Base-by-base conservation (phyloP, 1,284 basidiomycete species). In the Ustanciosporium gigantosporum region DNA sequence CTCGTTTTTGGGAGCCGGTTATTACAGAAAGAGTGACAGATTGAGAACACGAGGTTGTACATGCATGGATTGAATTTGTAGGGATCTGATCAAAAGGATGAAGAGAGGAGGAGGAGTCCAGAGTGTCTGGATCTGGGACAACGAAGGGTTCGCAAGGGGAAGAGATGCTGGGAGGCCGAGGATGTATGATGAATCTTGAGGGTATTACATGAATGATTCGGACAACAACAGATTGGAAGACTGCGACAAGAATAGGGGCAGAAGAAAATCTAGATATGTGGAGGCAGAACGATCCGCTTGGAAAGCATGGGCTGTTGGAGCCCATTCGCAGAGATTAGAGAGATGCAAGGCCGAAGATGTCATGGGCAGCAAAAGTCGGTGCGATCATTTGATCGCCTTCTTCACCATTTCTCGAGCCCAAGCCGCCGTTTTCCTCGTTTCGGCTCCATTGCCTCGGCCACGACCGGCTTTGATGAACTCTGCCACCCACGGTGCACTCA, bases 401-500 rank as follows among this genome's bases (percentile, higher is more conserved):
- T 70, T 76, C 42, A 76, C 49, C 60, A 72, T 81, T 76, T 83
- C 82, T 58, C 81, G 79, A 5, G 83, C 82, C 79, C 83, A 84
- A 36, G 81, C 80, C 24, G 82, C 82, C 29, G 82, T 81, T 59
- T 80, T 81, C 44, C 81, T 79, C 35, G 82, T 82, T 57, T 80
- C 79, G 49, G 78, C 70, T 13, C 79, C 80, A 25, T 80, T 79
- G n/a, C 79, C 76, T 38, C 82, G 77, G 36, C 79, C 79, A 41
- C 82, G 72, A n/a, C 81, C 83, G 7, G 78, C 74, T 60, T 89
- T 84, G 72, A 98, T 82, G 60, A 91, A 87, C 16, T 82, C 81
- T 3, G 84, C 84, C 43, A 98, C 83, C 91, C 93, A 96, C 31
- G 87, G 86, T 32, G 85, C 82, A 37, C 90, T 82, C 45, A 98